Evolutionary conservation across 257 asterid species (phyloP), one percentile per base, ranked within the genome.

Genomic region (Solanum sejunctum): DNA sequence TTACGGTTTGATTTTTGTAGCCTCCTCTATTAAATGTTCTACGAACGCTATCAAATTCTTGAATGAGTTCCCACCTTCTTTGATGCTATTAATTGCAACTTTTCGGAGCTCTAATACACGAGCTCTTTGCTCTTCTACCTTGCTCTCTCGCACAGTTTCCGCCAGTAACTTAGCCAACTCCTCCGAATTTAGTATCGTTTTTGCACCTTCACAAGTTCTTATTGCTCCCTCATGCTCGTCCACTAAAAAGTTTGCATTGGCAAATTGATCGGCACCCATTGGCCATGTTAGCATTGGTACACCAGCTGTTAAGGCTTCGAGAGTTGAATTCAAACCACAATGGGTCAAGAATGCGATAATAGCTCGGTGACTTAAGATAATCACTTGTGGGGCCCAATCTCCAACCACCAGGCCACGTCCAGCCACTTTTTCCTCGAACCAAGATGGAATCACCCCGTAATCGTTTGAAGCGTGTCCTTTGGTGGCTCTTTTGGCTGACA

Each of bases 231-330:
- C 90, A 71, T 92, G 60, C 54, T 93, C 88, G 16, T 94, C 97
- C 63, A 91, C 97, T 81, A 95, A 36, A 83, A 94, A 43, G 10
- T 91, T 91, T 1, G 98, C 93, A 20, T 95, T 87, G 16, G 85
- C 4, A 41, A 72, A 95, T 52, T 95, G 97, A 43, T 95, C 98
- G 0, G 98, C 98, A 0, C 92, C 87, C 98, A 94, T 95, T 0
- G 98, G 96, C 98, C 98, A 95, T 0, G 95, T 88, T 72, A 94
- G 80, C 94, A 94, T 88, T 1, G 96, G 94, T 83, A 93, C 92
- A 4, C 98, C 94, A 0, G 93, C 93, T 1, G 83, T 26, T 0
- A 95, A 82, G 2, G 91, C 89, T 49, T 95, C 98, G 1, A 94
- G 61, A 1, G 86, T 82, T 0, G 98, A 94, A 9, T 95, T 95